phyloP scores from a whole-genome alignment of 108 stramenopile genomes.

The Aureococcus anophagefferens region DNA sequence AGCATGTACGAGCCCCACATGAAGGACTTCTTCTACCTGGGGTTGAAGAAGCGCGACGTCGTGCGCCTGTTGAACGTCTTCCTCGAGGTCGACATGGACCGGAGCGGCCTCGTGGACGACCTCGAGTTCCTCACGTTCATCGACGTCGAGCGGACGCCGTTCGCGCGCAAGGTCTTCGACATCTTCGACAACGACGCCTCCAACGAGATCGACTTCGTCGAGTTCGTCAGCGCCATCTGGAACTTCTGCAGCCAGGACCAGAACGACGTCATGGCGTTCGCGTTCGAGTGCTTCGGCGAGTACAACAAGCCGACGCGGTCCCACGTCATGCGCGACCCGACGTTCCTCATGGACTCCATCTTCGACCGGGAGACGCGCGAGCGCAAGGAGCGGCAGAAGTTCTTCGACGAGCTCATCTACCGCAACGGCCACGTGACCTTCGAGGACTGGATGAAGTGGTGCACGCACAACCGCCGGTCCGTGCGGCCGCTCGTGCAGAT shows the following conservation, averaged over 20 bases:
- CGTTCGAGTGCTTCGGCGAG: conserved; percentile 3
- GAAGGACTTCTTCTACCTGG: too few relatives aligned
- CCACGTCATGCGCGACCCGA: too few relatives aligned
- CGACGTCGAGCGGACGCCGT: conserved; percentile 10
- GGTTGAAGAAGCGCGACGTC: neutral
- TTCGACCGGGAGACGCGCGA: too few relatives aligned
- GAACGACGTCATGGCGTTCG: conserved; percentile 1
- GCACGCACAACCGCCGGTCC: too few relatives aligned
- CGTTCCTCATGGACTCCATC: too few relatives aligned
- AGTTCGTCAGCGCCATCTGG: conserved; percentile 47
- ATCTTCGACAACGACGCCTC: conserved; percentile 13
- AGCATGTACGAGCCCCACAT: too few relatives aligned
- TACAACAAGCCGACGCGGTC: neutral
- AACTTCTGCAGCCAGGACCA: conserved; percentile 13
- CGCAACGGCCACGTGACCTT: too few relatives aligned
- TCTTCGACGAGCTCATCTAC: too few relatives aligned
- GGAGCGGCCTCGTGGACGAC: conserved; percentile 2
- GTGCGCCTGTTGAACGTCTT: conserved; percentile 3
- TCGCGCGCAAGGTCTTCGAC: conserved; percentile 5
- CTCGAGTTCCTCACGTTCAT: conserved; percentile 7
- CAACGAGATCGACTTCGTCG: conserved; percentile 41
- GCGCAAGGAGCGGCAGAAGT: too few relatives aligned
- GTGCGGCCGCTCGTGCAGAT: too few relatives aligned
- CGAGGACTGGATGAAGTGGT: too few relatives aligned
- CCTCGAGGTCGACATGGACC: conserved; percentile 5